Percentiles rank a stretch among this genome's conserved stretches.
Evolutionary conservation across 2,329 filamentous ascomycete genomes (phyloP).

Genomic region (Bipolaris sorokiniana): DNA sequence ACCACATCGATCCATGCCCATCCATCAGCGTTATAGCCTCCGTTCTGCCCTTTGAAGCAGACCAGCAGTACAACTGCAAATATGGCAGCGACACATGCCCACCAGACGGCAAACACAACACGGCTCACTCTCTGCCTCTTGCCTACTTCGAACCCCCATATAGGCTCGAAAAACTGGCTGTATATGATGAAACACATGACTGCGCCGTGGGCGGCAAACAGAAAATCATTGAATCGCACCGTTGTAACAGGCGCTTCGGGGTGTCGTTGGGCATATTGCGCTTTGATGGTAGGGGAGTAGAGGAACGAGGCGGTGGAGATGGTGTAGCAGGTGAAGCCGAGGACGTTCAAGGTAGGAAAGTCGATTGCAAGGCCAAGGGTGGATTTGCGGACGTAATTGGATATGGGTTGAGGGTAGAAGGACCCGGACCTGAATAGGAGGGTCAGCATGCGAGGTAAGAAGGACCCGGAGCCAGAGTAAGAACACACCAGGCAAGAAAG

Average conservation of each 20-base stretch:
- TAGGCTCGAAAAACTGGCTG: constrained; percentile 72
- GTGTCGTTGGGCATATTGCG: constrained; percentile 84
- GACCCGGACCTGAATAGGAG: constrained; percentile 69
- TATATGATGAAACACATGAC: constrained; percentile 74
- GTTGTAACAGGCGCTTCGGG: constrained; percentile 75
- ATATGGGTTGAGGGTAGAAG: constrained; percentile 88
- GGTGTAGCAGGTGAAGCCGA: constrained; percentile 77
- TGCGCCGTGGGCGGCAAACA: constrained; percentile 83
- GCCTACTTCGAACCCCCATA: constrained; percentile 78
- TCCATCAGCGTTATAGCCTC: constrained; percentile 54
- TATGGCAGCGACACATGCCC: constrained; percentile 69
- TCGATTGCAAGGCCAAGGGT: constrained; percentile 87
- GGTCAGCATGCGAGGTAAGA: neutral
- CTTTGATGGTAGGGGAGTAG: constrained; percentile 76
- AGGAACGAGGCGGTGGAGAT: constrained; percentile 77
- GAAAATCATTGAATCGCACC: constrained; percentile 87
- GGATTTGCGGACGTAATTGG: constrained; percentile 77
- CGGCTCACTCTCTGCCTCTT: constrained; percentile 61
- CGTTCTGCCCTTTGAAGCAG: constrained; percentile 51
- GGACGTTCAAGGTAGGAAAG: constrained; percentile 77
- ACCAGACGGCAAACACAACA: constrained; percentile 71
- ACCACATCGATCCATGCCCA: constrained; percentile 73
- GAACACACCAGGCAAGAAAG: constrained; percentile 43
- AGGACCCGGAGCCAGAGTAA: neutral
- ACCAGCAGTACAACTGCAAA: constrained; percentile 59